These are phyloP conservation scores for Leccinum subtestaceum DNA, from an alignment of 768 basidiomycete genomes.

Conservation along the genomic window DNA sequence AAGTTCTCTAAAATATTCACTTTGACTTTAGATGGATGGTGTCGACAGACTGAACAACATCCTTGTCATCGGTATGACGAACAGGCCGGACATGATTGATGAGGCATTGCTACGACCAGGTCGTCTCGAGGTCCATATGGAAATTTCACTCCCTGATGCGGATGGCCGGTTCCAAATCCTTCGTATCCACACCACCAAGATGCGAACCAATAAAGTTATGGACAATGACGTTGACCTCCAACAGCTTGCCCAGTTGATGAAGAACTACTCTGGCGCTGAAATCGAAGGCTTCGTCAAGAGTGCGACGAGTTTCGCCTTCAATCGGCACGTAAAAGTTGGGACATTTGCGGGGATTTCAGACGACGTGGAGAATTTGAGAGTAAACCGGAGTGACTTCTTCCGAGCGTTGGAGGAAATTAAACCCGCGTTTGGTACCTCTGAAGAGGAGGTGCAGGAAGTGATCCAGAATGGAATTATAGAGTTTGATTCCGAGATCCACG, in stretches of 20 bases:
- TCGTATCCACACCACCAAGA: conserved; percentile 91
- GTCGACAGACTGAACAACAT: conserved; percentile 99
- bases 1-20: conserved; percentile 10
- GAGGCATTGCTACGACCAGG: conserved; percentile 96
- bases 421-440: conserved; percentile 95
- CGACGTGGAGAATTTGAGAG: conserved; percentile 90
- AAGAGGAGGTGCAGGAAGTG: conserved; percentile 90
- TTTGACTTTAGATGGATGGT: conserved; percentile 82
- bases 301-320: conserved; percentile 97
- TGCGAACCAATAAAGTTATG: conserved; percentile 91
- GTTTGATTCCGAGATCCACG: conserved; percentile 72
- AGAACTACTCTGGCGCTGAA: conserved; percentile 98
- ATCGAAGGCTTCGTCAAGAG: conserved; percentile 96
- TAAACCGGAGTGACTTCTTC: conserved; percentile 83
- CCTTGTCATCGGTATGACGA: conserved; percentile 99
- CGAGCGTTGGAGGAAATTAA: conserved; percentile 91
- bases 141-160: conserved; percentile 96
- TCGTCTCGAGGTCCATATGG: conserved; percentile 99
- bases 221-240: conserved; percentile 76
- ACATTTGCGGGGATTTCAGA: conserved; percentile 96
- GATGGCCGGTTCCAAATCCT: conserved; percentile 90
- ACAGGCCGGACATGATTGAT: conserved; percentile 97
- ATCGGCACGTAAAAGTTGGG: conserved; percentile 95
- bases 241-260: conserved; percentile 81
- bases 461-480: conserved; percentile 97